Percentiles rank a stretch among this genome's conserved stretches.
Conservation (phyloP, 2,329 filamentous ascomycete species). For the Gyromitra esculenta region DNA sequence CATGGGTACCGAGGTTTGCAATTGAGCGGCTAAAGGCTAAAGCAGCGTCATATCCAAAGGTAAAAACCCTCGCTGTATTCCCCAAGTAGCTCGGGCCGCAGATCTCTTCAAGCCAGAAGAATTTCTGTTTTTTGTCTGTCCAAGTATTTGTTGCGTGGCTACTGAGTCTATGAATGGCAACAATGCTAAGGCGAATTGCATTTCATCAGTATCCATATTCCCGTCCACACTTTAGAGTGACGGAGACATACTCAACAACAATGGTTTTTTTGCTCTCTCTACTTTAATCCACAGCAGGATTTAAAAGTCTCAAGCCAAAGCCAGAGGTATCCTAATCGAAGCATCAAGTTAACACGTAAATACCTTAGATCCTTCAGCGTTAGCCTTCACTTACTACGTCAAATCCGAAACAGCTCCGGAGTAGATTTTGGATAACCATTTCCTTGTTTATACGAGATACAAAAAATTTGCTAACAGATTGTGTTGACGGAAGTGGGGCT, state of each 20-base stretch:
- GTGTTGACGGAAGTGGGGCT: too few species aligned
- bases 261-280: not conserved
- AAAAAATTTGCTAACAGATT: too few species aligned
- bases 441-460: too few species aligned
- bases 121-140: not conserved
- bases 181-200: not conserved
- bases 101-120: conserved; percentile 24
- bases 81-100: not conserved
- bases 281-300: not conserved
- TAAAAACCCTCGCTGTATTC: conserved; percentile 19
- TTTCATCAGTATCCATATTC: too few species aligned
- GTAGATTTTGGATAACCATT: too few species aligned
- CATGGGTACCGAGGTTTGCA: not conserved
- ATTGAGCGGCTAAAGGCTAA: not conserved
- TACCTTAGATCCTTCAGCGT: too few species aligned
- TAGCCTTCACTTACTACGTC: too few species aligned
- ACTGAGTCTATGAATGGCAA: conserved; percentile 7
- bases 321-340: not conserved
- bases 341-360: too few species aligned
- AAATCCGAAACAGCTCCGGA: too few species aligned
- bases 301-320: not conserved
- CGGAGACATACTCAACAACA: not conserved
- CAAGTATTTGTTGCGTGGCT: not conserved
- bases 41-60: conserved; percentile 1
- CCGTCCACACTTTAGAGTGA: not conserved